Evolutionary conservation across 108 stramenopile genomes (phyloP).

Genomic region (Pseudonitzschia delicatissima): DNA sequence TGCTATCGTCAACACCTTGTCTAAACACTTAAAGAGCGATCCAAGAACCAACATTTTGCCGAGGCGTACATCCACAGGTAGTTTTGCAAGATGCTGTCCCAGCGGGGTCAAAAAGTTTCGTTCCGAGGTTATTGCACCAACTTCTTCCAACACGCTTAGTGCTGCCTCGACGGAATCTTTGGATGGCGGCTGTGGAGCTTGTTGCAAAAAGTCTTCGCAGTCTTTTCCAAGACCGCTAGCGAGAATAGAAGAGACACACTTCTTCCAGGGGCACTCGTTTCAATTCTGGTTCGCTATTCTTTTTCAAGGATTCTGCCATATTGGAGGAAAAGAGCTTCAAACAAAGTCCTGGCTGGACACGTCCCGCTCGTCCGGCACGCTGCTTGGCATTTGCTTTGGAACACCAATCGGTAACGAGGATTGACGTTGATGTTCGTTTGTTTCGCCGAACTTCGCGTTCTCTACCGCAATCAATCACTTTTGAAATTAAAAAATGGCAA

Average conservation of each 20-base stretch:
- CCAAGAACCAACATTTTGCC: slow-evolving; percentile 89
- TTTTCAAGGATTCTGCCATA: slow-evolving; percentile 64
- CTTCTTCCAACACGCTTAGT: slow-evolving; percentile 54
- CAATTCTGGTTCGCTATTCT: slow-evolving; percentile 80
- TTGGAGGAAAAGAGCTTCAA: slow-evolving; percentile 75
- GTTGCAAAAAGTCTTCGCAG: slow-evolving; percentile 74
- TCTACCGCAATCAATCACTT: slow-evolving; percentile 74
- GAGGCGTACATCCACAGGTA: slow-evolving; percentile 87
- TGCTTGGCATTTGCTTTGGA: slow-evolving; percentile 90
- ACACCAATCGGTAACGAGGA: slow-evolving; percentile 77
- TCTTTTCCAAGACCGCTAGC: slow-evolving; percentile 42
- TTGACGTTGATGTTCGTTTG: slow-evolving; percentile 66
- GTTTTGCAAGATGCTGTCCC: slow-evolving; percentile 82
- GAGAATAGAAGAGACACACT: slow-evolving; percentile 72
- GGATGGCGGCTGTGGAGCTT: slow-evolving; percentile 93
- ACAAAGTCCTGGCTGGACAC: slow-evolving; percentile 90
- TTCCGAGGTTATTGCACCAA: slow-evolving; percentile 63
- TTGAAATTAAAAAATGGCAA: neutral
- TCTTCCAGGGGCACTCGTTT: slow-evolving; percentile 89
- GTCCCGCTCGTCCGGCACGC: slow-evolving; percentile 90
- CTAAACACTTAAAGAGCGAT: slow-evolving; percentile 69
- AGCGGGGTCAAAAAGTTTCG: slow-evolving; percentile 71
- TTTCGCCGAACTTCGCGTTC: slow-evolving; percentile 73
- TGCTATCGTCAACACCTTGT: slow-evolving; percentile 76
- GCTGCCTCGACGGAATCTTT: slow-evolving; percentile 63